phyloP scores from a whole-genome alignment of 2,329 filamentous ascomycete species.

The Diplodia seriata region DNA sequence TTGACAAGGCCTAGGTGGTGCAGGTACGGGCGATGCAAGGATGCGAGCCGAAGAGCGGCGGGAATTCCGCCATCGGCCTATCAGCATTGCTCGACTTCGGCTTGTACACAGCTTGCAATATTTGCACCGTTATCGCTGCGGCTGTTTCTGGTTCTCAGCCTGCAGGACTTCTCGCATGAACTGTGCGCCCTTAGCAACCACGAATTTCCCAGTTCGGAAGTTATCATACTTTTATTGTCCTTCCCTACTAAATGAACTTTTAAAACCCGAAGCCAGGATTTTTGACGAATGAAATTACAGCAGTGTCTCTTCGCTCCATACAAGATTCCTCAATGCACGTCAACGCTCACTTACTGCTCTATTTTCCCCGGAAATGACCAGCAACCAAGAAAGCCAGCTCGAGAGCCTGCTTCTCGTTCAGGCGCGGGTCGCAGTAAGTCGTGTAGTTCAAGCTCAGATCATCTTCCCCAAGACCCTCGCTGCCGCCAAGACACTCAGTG shows the following conservation, averaged over 20 bases:
- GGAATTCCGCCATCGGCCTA: slow-evolving; percentile 12
- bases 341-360: neutral
- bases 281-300: neutral
- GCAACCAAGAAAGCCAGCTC: slow-evolving; percentile 94
- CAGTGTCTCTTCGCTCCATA: neutral
- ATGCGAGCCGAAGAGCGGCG: slow-evolving; percentile 16
- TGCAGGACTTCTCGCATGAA: neutral
- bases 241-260: neutral
- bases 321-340: neutral
- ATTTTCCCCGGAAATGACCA: slow-evolving; percentile 70
- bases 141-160: neutral
- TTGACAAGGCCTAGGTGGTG: too few species aligned
- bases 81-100: neutral
- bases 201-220: neutral
- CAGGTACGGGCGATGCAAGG: slow-evolving; percentile 8
- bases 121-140: neutral
- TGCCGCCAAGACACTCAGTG: slow-evolving; percentile 93
- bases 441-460: slow-evolving; percentile 92
- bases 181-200: neutral
- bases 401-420: slow-evolving; percentile 97
- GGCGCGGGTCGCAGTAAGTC: slow-evolving; percentile 90
- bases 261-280: slow-evolving; percentile 31
- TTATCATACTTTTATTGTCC: neutral
- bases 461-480: slow-evolving; percentile 83
- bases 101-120: neutral